Evolutionary conservation across 257 asterid genomes (phyloP).

Genomic region (Anisodus tanguticus): DNA sequence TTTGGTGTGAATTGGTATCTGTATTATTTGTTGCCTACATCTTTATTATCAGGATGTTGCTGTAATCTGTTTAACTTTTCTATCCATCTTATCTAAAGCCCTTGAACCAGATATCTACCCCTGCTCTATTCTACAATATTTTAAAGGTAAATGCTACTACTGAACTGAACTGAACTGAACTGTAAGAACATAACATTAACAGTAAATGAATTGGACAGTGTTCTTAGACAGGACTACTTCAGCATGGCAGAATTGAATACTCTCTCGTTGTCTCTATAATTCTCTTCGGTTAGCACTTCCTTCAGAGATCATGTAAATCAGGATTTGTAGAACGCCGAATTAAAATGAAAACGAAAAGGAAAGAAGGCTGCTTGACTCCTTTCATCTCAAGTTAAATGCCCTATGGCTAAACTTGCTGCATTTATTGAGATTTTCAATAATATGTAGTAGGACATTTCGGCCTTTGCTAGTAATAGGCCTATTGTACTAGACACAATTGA

Average conservation of each 20-base stretch:
- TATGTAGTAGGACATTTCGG: neutral
- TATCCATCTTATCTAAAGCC: neutral
- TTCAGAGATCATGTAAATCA: neutral
- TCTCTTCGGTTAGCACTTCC: neutral
- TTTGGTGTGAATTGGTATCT: constrained; percentile 4
- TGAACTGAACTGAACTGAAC: too few relatives aligned
- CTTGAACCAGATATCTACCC: neutral
- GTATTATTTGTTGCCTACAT: constrained; percentile 1
- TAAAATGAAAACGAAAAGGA: neutral
- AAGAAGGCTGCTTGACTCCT: neutral
- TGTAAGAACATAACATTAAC: neutral
- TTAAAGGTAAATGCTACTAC: neutral
- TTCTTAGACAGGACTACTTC: neutral
- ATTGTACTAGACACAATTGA: neutral
- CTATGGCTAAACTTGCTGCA: neutral
- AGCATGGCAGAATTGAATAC: neutral
- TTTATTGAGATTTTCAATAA: neutral
- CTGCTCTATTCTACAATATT: neutral
- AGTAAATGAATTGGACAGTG: neutral
- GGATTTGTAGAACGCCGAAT: neutral
- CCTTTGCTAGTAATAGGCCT: neutral
- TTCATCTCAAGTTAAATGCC: neutral
- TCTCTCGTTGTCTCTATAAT: neutral
- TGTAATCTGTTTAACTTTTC: neutral
- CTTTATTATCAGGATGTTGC: neutral